These are phyloP conservation scores for Jamesozyma spencerorum DNA, from an alignment of 805 yeast species.

Conservation along the genomic window DNA sequence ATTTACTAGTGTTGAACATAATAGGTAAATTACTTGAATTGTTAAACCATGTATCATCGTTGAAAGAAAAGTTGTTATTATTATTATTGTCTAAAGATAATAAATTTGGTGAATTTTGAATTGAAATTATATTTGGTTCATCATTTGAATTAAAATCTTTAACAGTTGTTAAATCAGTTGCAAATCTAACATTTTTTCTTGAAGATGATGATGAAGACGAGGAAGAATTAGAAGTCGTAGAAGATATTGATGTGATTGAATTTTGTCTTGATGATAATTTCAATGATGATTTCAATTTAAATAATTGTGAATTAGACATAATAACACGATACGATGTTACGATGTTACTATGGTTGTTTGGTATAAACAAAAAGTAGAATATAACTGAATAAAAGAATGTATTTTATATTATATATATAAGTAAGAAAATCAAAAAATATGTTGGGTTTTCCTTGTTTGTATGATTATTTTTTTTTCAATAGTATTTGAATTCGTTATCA, in stretches of 20 bases:
- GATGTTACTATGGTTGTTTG: too few relatives aligned
- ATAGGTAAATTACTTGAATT: background rate
- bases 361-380: too few relatives aligned
- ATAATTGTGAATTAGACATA: background rate
- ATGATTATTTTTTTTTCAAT: too few relatives aligned
- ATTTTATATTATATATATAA: too few relatives aligned
- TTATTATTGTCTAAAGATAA: slow-evolving; percentile 9
- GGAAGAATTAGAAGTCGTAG: slow-evolving; percentile 11
- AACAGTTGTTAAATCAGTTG: slow-evolving; percentile 49
- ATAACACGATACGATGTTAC: too few relatives aligned
- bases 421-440: too few relatives aligned
- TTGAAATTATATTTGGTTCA: slow-evolving; percentile 53
- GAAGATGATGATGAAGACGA: slow-evolving; percentile 16
- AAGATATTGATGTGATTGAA: slow-evolving; percentile 6
- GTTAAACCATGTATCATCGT: background rate
- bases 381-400: too few relatives aligned
- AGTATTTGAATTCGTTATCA: too few relatives aligned
- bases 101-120: slow-evolving; percentile 36
- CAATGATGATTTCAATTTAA: slow-evolving; percentile 21
- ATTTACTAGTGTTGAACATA: background rate
- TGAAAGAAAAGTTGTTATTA: too few relatives aligned
- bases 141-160: slow-evolving; percentile 55
- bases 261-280: slow-evolving; percentile 12
- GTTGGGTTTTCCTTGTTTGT: too few relatives aligned
- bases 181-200: slow-evolving; percentile 56